phyloP scores from a whole-genome alignment of 257 asterid genomes.

The Schizonepeta tenuifolia region DNA sequence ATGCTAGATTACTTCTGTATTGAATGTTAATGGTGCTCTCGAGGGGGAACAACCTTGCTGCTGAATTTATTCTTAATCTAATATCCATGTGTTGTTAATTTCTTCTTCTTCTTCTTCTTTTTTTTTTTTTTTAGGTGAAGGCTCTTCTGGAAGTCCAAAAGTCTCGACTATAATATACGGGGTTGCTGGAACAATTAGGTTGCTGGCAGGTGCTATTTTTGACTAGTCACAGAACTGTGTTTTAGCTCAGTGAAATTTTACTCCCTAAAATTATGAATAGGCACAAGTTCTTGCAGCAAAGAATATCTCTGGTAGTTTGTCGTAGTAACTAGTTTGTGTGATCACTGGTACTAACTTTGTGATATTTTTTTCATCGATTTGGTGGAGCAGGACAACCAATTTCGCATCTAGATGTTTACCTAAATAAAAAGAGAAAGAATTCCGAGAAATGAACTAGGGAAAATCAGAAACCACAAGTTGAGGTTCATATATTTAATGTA shows the following conservation, averaged over 20 bases:
- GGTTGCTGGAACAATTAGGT: slow-evolving; percentile 89
- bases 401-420: background rate
- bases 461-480: no score
- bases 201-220: slow-evolving; percentile 76
- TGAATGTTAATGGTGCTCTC: slow-evolving; percentile 4
- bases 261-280: slow-evolving; percentile 7
- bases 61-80: slow-evolving; percentile 24
- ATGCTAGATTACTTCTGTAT: background rate
- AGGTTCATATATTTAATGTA: background rate
- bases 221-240: slow-evolving; percentile 19
- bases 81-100: background rate
- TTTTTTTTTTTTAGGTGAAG: slow-evolving; percentile 51
- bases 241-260: slow-evolving; percentile 10
- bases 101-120: no score
- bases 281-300: background rate
- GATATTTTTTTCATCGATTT: background rate
- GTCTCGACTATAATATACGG: slow-evolving; percentile 71
- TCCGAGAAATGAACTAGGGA: background rate
- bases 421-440: background rate
- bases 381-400: background rate
- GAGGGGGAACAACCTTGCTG: slow-evolving; percentile 14
- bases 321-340: slow-evolving; percentile 16
- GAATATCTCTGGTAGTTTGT: slow-evolving; percentile 1
- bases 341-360: background rate
- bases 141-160: slow-evolving; percentile 56